These are phyloP conservation scores for Prunus padus DNA, from an alignment of 306 rosid genomes.

Conservation along the genomic window DNA sequence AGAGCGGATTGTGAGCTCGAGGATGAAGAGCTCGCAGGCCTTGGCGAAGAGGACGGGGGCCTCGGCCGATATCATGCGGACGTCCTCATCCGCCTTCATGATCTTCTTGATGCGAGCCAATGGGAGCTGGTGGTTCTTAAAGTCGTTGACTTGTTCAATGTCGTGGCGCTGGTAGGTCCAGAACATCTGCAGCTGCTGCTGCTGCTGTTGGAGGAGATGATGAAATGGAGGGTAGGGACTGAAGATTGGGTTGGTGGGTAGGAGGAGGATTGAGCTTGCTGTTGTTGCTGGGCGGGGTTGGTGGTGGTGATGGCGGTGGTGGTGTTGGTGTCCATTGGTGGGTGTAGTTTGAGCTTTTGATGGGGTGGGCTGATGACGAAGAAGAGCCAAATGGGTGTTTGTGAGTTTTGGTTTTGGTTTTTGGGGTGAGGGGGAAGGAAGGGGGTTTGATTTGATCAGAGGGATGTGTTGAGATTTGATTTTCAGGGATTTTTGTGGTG, in stretches of 20 bases:
- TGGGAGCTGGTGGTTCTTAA: conserved; percentile 98
- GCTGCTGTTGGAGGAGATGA: conserved; percentile 91
- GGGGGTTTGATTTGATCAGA: conserved; percentile 17
- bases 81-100: conserved; percentile 99
- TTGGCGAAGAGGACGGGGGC: conserved; percentile 90
- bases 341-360: conserved; percentile 1
- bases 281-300: not conserved
- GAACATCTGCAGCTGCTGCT: conserved; percentile 95
- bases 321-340: conserved; percentile 14
- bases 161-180: conserved; percentile 91
- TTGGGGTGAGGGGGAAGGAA: not conserved
- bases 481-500: conserved; percentile 6
- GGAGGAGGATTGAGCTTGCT: conserved; percentile 14
- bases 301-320: not conserved
- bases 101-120: conserved; percentile 98
- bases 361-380: not conserved
- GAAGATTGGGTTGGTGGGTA: conserved; percentile 49
- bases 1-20: conserved; percentile 92
- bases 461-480: not conserved
- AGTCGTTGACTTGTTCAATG: conserved; percentile 88
- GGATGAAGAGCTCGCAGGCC: conserved; percentile 99
- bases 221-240: conserved; percentile 56
- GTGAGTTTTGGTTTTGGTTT: not conserved
- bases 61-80: conserved; percentile 97
- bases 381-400: conserved; percentile 6